Base-by-base conservation (phyloP, 176 grass and related monocot species). In the Oryza glaberrima region DNA sequence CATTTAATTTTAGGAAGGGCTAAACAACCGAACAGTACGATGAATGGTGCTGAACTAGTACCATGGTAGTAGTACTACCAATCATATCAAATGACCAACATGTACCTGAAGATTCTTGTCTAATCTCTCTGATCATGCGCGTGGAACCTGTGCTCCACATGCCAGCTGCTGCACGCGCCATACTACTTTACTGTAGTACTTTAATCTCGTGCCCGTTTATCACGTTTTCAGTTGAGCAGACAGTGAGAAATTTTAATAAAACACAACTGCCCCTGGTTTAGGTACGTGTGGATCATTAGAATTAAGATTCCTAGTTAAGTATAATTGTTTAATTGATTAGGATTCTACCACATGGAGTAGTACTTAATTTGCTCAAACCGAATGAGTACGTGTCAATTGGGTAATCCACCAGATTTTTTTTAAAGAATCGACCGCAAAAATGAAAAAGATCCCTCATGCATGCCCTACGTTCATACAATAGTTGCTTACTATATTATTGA, bases 81-180 rank as follows among this genome's bases (percentile, higher is more conserved):
- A 49, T 15, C 47, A 49, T 49, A 49, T 49, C 11, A 49, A 49
- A 49, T 49, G 0, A 49, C 47, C 47, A 5, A 0, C 9, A 11
- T 8, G 1, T 41, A 41, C 40, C 40, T 41, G 40, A 41, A 41
- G 40, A 9, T 41, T 41, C 40, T 41, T 41, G 40, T 41, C 40
- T 41, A 41, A 41, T 41, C 7, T 41, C 0, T 17, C 46, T 47
- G 11, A 13, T 47, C 4, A n/a, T 11, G 64, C 51, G 63, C 69
- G 69, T 82, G 69, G 12, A 82, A 14, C n/a, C 7, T 43, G 14
- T 30, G 80, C 51, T 28, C 40, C 80, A 45, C 51, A 58, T 60
- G 79, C 11, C 17, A n/a, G 20, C 26, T 58, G 48, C 0, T 61
- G 9, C 74, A 60, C 9, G 51, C 34, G 73, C 15, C 34, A 19